Conservation (phyloP, 2,329 filamentous ascomycete genomes). For the Phialocephala sp. region DNA sequence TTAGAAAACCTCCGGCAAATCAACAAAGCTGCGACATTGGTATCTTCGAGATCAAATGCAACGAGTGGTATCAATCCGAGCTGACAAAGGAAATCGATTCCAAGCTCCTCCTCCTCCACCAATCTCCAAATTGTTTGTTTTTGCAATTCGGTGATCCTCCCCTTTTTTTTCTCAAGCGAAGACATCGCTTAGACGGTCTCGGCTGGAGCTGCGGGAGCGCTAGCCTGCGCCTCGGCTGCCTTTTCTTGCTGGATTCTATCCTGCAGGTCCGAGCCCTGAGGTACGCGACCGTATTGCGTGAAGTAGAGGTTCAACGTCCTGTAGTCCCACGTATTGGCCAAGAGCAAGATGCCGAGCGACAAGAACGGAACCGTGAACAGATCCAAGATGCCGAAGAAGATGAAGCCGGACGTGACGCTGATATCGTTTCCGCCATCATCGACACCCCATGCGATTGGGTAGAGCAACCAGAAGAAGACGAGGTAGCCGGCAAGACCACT, state of each 20-base stretch:
- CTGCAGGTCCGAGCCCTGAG: constrained; percentile 25
- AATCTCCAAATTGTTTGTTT: too few relatives aligned
- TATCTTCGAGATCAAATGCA: constrained; percentile 7
- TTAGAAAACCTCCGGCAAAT: not conserved
- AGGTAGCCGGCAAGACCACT: constrained; percentile 61
- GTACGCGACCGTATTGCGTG: constrained; percentile 39
- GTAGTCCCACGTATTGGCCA: constrained; percentile 33
- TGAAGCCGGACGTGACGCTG: constrained; percentile 65
- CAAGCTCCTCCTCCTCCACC: too few relatives aligned
- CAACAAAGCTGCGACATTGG: not conserved
- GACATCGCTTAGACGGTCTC: constrained; percentile 5
- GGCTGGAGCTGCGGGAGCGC: not conserved
- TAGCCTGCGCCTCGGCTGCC: not conserved
- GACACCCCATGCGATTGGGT: constrained; percentile 68
- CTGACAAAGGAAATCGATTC: not conserved
- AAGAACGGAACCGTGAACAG: constrained; percentile 63
- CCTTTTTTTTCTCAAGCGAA: not conserved
- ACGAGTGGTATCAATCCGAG: constrained; percentile 1
- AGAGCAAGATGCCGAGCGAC: constrained; percentile 22
- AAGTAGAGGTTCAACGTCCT: constrained; percentile 36
- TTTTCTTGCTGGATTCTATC: constrained; percentile 30
- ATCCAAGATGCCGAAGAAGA: constrained; percentile 72
- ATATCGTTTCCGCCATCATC: constrained; percentile 70
- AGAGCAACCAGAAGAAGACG: constrained; percentile 65
- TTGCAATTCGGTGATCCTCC: not conserved